Conservation (phyloP, 257 asterid genomes). For the Solanum piurae region DNA sequence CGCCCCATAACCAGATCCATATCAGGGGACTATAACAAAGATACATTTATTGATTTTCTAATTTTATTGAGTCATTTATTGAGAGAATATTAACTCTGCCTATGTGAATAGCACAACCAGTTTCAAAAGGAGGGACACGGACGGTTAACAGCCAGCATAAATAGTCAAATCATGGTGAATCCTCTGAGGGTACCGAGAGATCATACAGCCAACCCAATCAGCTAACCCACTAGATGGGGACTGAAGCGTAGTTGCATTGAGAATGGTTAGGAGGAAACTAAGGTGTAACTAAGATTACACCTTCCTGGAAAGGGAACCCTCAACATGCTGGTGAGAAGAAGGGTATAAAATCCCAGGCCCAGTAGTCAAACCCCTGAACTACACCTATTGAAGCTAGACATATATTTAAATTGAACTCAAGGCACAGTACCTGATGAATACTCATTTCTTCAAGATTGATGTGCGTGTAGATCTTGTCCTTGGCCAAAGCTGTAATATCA, state of each 20-base stretch:
- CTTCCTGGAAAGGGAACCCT: neutral
- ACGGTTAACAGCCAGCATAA: neutral
- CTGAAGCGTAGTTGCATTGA: neutral
- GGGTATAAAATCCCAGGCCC: neutral
- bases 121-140: neutral
- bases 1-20: too few species aligned
- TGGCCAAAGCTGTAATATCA: conserved; percentile 87
- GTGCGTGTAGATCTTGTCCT: conserved; percentile 68
- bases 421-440: conserved; percentile 53
- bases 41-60: neutral
- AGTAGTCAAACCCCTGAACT: neutral
- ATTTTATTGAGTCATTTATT: neutral
- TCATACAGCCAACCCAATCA: neutral
- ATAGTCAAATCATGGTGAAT: neutral
- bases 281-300: neutral
- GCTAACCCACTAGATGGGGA: neutral
- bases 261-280: neutral
- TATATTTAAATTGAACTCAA: neutral
- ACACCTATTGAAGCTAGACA: neutral
- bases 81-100: neutral
- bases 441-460: conserved; percentile 79
- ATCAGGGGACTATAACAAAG: neutral
- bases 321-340: neutral
- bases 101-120: neutral
- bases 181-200: neutral